Evolutionary conservation across 1,284 basidiomycete genomes (phyloP).

Genomic region (Kalmanozyma brasiliensis): DNA sequence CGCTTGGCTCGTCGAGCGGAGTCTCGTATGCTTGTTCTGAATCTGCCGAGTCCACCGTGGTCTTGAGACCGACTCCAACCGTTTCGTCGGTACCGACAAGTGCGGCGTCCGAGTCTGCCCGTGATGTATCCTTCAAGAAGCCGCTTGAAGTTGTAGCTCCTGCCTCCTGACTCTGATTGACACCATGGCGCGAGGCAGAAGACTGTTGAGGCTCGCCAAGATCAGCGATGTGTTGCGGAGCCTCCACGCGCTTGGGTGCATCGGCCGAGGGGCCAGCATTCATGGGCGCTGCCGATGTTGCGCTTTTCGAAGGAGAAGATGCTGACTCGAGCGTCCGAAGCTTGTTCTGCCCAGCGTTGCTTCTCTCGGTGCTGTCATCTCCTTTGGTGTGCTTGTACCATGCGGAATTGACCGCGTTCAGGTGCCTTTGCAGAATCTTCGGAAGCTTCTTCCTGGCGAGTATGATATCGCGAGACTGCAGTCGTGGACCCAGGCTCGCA

Average conservation of each 20-base stretch:
- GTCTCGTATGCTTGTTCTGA: slow-evolving; percentile 30
- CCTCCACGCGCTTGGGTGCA: too few species aligned
- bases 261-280: too few species aligned
- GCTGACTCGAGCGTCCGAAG: too few species aligned
- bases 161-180: too few species aligned
- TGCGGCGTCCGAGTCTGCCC: too few species aligned
- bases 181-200: too few species aligned
- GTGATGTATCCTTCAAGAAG: too few species aligned
- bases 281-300: too few species aligned
- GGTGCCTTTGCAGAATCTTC: slow-evolving; percentile 1
- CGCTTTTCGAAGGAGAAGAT: too few species aligned
- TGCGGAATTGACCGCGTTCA: slow-evolving; percentile 4
- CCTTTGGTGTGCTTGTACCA: slow-evolving; percentile 2
- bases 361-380: neutral
- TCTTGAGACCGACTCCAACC: neutral
- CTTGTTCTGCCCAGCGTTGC: neutral
- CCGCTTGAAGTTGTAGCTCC: too few species aligned
- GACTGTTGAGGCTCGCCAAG: too few species aligned
- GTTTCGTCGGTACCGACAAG: neutral
- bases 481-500: neutral
- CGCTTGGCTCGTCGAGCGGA: slow-evolving; percentile 22
- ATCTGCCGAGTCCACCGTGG: slow-evolving; percentile 8
- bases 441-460: slow-evolving; percentile 1
- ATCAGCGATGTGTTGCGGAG: too few species aligned
- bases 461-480: slow-evolving; percentile 4